Conservation (phyloP, 768 basidiomycete species). For the Termitomyces bulborhizus region DNA sequence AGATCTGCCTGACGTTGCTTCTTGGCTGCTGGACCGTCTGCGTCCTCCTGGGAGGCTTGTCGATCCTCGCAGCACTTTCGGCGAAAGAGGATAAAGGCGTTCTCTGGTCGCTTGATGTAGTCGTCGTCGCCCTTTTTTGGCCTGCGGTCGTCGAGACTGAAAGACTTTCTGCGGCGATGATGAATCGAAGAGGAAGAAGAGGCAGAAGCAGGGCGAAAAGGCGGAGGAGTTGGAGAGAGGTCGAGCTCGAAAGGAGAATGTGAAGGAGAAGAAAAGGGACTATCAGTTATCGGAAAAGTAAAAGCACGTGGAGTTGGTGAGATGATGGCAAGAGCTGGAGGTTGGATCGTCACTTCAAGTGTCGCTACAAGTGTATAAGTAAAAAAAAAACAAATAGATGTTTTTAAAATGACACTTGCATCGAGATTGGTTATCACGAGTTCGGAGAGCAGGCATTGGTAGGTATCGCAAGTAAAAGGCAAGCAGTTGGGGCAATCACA, state of each 20-base stretch:
- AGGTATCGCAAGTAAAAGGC: slow-evolving; percentile 11
- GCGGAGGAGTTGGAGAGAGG: slow-evolving; percentile 23
- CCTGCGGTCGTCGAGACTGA: slow-evolving; percentile 45
- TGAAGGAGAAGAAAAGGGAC: slow-evolving; percentile 63
- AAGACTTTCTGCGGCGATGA: slow-evolving; percentile 50
- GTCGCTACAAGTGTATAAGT: slow-evolving; percentile 26
- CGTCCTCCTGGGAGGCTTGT: slow-evolving; percentile 49
- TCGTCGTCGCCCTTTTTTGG: slow-evolving; percentile 74
- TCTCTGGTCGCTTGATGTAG: slow-evolving; percentile 80
- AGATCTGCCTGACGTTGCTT: slow-evolving; percentile 67
- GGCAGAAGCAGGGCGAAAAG: background rate
- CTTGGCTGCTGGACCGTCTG: slow-evolving; percentile 44
- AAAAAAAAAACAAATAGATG: no score
- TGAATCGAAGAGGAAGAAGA: slow-evolving; percentile 21
- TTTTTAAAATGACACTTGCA: no score
- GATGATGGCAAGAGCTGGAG: slow-evolving; percentile 14
- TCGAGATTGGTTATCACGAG: slow-evolving; percentile 65
- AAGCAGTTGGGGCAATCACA: slow-evolving; percentile 62
- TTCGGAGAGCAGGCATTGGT: slow-evolving; percentile 70
- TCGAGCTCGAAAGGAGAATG: slow-evolving; percentile 71
- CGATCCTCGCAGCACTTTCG: slow-evolving; percentile 73
- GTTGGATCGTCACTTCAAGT: slow-evolving; percentile 70
- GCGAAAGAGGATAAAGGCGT: slow-evolving; percentile 82
- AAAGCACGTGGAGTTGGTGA: slow-evolving; percentile 70
- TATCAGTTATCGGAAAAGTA: slow-evolving; percentile 61